These are phyloP conservation scores for Clarireedia hainanense DNA, from an alignment of 2,329 filamentous ascomycete genomes.

Conservation along the genomic window DNA sequence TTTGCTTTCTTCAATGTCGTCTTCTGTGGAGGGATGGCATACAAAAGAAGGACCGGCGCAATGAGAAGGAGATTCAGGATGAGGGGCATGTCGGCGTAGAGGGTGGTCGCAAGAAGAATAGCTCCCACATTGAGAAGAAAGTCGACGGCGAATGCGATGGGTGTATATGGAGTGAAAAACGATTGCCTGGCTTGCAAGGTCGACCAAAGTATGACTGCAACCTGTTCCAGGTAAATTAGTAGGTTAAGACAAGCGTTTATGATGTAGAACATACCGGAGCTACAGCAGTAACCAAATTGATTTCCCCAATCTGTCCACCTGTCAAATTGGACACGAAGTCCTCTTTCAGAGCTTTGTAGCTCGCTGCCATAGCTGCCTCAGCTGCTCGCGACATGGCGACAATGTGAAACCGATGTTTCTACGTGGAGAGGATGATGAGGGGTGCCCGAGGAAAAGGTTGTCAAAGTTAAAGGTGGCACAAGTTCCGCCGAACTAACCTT, in stretches of 20 bases:
- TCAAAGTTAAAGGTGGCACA: neutral
- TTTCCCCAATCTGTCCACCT: slow-evolving; percentile 75
- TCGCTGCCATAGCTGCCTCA: slow-evolving; percentile 36
- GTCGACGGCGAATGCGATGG: slow-evolving; percentile 64
- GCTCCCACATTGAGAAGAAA: slow-evolving; percentile 80
- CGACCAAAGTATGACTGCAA: slow-evolving; percentile 80
- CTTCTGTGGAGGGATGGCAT: slow-evolving; percentile 37
- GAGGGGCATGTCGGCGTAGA: slow-evolving; percentile 69
- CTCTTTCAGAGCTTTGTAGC: slow-evolving; percentile 89
- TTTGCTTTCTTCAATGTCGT: slow-evolving; percentile 40
- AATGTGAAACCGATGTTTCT: neutral
- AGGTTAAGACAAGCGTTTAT: slow-evolving; percentile 2
- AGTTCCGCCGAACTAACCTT: too few relatives aligned
- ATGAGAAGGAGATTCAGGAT: slow-evolving; percentile 69
- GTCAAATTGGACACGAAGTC: slow-evolving; percentile 89
- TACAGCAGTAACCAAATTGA: slow-evolving; percentile 78
- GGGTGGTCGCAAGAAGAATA: slow-evolving; percentile 75
- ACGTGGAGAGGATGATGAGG: neutral
- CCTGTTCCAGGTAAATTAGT: slow-evolving; percentile 39
- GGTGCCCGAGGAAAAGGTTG: neutral
- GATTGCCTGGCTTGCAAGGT: slow-evolving; percentile 74
- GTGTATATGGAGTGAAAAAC: slow-evolving; percentile 72
- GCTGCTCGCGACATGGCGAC: slow-evolving; percentile 24
- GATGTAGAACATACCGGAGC: slow-evolving; percentile 61
- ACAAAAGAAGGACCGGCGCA: slow-evolving; percentile 56